These are phyloP conservation scores for Oemleria cerasiformis DNA, from an alignment of 306 rosid genomes.

Conservation along the genomic window DNA sequence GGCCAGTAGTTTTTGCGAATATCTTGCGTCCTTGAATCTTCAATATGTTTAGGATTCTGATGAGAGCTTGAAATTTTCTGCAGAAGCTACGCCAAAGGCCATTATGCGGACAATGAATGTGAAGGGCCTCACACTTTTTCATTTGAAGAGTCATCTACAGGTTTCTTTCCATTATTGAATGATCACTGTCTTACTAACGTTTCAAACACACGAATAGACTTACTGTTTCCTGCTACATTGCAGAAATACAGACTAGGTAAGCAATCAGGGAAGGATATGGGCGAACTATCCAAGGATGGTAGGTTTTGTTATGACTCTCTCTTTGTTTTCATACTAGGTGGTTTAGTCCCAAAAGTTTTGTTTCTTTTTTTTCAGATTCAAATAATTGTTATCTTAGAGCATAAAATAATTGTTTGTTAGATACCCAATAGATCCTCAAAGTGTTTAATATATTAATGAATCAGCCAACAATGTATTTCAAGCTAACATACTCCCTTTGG, in stretches of 20 bases:
- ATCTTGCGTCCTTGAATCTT: not conserved
- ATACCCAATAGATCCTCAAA: not conserved
- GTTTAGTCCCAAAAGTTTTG: constrained; percentile 23
- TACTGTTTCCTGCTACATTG: constrained; percentile 32
- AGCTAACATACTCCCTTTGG: not conserved
- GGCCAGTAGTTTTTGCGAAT: not conserved
- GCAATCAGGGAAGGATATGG: constrained; percentile 93
- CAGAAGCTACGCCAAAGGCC: constrained; percentile 99
- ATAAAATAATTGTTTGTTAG: not conserved
- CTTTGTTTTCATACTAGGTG: constrained; percentile 21
- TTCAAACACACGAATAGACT: constrained; percentile 10
- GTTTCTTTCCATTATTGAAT: constrained; percentile 34
- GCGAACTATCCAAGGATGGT: constrained; percentile 91
- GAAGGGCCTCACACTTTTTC: constrained; percentile 95
- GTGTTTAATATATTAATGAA: not conserved
- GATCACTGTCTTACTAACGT: not conserved
- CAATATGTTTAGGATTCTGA: constrained; percentile 32
- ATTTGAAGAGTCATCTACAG: constrained; percentile 99
- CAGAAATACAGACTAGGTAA: constrained; percentile 97
- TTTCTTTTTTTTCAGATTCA: not conserved
- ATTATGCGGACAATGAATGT: constrained; percentile 99
- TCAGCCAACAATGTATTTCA: not conserved
- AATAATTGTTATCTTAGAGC: not conserved
- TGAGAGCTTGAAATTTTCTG: constrained; percentile 37
- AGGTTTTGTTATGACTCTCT: constrained; percentile 29